Conservation (phyloP, 75 land plant genomes). For the Azolla pinnata region DNA sequence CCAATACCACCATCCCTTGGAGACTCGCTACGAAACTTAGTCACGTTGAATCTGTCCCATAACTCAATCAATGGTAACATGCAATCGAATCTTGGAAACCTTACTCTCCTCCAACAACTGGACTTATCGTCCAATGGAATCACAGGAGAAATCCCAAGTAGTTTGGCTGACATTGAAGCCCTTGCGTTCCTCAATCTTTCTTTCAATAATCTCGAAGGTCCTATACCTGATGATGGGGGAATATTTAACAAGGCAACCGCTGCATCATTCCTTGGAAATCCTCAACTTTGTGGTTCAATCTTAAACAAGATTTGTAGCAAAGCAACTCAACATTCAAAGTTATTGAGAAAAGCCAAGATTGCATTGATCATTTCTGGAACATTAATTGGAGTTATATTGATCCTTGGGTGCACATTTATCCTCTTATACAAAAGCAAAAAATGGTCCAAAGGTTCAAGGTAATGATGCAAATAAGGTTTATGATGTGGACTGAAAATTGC, state of each 20-base stretch:
- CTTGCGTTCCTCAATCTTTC: conserved; percentile 13
- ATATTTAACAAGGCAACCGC: conserved; percentile 9
- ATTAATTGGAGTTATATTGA: no score
- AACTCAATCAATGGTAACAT: conserved; percentile 35
- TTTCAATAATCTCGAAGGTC: conserved; percentile 10
- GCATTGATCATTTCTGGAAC: no score
- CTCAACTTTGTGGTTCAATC: conserved; percentile 19
- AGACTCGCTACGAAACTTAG: conserved; percentile 26
- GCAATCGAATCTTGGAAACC: conserved; percentile 33
- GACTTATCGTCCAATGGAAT: conserved; percentile 35
- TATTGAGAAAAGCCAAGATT: no score
- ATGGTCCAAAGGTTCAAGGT: no score
- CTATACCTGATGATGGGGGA: conserved; percentile 14
- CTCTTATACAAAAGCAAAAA: no score
- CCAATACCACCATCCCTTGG: no score
- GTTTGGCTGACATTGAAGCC: conserved; percentile 12
- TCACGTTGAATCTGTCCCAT: conserved; percentile 38
- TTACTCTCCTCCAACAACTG: conserved; percentile 20
- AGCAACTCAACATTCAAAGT: no score
- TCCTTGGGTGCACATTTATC: no score
- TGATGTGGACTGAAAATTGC: no score
- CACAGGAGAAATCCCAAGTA: conserved; percentile 33
- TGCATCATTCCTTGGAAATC: conserved; percentile 21
- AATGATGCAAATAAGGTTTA: no score
- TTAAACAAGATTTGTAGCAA: no score